A percentile compares a stretch with the other conserved stretches of the same genome.
Evolutionary conservation across 495 filamentous ascomycete species (phyloP).

Genomic region (Tuber indicum): DNA sequence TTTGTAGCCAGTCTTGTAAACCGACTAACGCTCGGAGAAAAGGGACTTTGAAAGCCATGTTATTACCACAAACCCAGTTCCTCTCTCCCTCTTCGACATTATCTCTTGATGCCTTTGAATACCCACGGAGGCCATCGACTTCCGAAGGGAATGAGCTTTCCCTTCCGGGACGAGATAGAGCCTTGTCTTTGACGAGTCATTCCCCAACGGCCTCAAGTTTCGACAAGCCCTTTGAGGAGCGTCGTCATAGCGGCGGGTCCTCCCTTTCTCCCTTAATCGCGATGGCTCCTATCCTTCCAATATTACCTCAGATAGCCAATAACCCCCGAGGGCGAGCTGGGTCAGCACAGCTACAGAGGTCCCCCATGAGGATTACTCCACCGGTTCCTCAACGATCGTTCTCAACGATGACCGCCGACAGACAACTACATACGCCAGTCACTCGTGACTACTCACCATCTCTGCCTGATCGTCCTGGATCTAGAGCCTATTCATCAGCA

Average conservation of each 20-base stretch:
- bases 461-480: constrained; percentile 17
- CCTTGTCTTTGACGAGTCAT: constrained; percentile 37
- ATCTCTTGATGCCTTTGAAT: constrained; percentile 31
- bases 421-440: constrained; percentile 21
- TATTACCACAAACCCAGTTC: constrained; percentile 19
- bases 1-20: constrained; percentile 1
- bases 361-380: constrained; percentile 23
- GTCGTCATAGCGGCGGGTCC: constrained; percentile 54
- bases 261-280: constrained; percentile 49
- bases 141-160: constrained; percentile 18
- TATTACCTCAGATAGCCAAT: constrained; percentile 41
- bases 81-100: constrained; percentile 25
- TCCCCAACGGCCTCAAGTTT: constrained; percentile 33
- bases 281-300: constrained; percentile 48
- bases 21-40: constrained; percentile 5
- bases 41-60: constrained; percentile 32
- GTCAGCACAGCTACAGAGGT: constrained; percentile 29
- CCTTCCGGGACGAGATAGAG: constrained; percentile 26
- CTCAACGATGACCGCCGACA: constrained; percentile 15
- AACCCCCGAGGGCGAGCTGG: constrained; percentile 30
- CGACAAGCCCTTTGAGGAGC: constrained; percentile 40
- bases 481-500: constrained; percentile 27
- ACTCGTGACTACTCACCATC: constrained; percentile 16
- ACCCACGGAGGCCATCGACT: constrained; percentile 29
- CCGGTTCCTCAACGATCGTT: constrained; percentile 34